phyloP scores from a whole-genome alignment of 2,329 filamentous ascomycete genomes.

The Sphaerostilbella broomeana region DNA sequence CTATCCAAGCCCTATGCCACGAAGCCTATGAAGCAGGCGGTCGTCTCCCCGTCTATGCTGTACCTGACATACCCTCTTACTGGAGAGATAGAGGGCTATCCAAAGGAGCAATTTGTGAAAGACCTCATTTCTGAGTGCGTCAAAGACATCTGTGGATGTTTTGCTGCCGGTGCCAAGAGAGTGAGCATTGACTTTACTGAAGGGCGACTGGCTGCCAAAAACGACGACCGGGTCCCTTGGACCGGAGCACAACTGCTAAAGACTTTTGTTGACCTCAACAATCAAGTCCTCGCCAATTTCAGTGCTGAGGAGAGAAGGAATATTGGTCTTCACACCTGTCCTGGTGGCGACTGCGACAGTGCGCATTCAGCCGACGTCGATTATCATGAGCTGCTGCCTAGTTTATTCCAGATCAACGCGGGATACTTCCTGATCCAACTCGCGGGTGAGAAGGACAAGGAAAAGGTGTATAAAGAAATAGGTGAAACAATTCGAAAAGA shows the following conservation, averaged over 20 bases:
- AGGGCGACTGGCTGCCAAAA: conserved; percentile 11
- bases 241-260: conserved; percentile 8
- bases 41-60: conserved; percentile 13
- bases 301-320: conserved; percentile 10
- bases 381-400: conserved; percentile 9
- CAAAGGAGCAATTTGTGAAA: conserved; percentile 6
- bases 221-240: conserved; percentile 8
- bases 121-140: conserved; percentile 14
- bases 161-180: conserved; percentile 11
- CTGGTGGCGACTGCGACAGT: conserved; percentile 14
- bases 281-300: conserved; percentile 9
- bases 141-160: conserved; percentile 14
- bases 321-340: conserved; percentile 15
- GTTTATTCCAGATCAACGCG: conserved; percentile 12
- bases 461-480: conserved; percentile 9
- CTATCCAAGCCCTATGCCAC: conserved; percentile 9
- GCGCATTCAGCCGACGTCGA: conserved; percentile 12
- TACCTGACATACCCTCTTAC: conserved; percentile 11
- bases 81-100: conserved; percentile 12
- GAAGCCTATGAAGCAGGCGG: conserved; percentile 12
- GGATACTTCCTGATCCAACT: conserved; percentile 15
- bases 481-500: conserved; percentile 11
- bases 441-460: conserved; percentile 11
- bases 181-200: conserved; percentile 16
- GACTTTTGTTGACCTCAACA: background rate